These are phyloP conservation scores for Penicillium digitatum DNA, from an alignment of 2,329 filamentous ascomycete species.

Conservation along the genomic window DNA sequence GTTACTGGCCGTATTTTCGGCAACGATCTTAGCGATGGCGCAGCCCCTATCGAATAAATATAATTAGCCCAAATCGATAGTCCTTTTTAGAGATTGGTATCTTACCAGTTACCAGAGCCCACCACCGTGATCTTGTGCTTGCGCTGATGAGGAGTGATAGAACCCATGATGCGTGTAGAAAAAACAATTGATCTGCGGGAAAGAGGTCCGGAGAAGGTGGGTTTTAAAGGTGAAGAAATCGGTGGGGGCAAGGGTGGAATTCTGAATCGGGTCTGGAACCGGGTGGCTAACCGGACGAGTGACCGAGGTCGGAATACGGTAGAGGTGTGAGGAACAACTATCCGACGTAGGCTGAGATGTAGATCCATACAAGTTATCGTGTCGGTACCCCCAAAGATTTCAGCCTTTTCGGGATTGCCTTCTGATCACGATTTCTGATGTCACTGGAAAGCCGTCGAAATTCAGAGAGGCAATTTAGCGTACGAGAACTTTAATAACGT, in stretches of 20 bases:
- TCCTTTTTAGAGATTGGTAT: slow-evolving; percentile 12
- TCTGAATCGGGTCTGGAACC: slow-evolving; percentile 20
- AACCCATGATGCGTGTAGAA: slow-evolving; percentile 31
- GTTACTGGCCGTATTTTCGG: slow-evolving; percentile 80
- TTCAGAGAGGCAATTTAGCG: neutral
- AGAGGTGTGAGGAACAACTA: slow-evolving; percentile 23
- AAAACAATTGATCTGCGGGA: slow-evolving; percentile 22
- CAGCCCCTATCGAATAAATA: slow-evolving; percentile 83
- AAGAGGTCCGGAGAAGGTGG: slow-evolving; percentile 11
- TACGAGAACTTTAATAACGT: slow-evolving; percentile 12
- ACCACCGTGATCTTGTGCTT: slow-evolving; percentile 63
- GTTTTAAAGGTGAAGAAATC: slow-evolving; percentile 19
- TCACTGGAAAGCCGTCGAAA: slow-evolving; percentile 1
- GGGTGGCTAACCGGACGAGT: slow-evolving; percentile 24
- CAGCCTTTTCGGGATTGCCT: slow-evolving; percentile 8
- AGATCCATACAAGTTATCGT: slow-evolving; percentile 16
- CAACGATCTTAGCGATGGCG: slow-evolving; percentile 93
- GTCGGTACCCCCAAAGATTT: slow-evolving; percentile 12
- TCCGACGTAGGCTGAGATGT: slow-evolving; percentile 19
- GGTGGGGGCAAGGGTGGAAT: slow-evolving; percentile 17
- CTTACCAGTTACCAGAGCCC: slow-evolving; percentile 91
- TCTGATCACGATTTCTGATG: slow-evolving; percentile 5
- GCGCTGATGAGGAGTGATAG: slow-evolving; percentile 29
- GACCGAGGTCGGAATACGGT: slow-evolving; percentile 29
- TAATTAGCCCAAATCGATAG: slow-evolving; percentile 63